Evolutionary conservation across 768 basidiomycete genomes (phyloP).

Genomic region (Termitomyces sp.): DNA sequence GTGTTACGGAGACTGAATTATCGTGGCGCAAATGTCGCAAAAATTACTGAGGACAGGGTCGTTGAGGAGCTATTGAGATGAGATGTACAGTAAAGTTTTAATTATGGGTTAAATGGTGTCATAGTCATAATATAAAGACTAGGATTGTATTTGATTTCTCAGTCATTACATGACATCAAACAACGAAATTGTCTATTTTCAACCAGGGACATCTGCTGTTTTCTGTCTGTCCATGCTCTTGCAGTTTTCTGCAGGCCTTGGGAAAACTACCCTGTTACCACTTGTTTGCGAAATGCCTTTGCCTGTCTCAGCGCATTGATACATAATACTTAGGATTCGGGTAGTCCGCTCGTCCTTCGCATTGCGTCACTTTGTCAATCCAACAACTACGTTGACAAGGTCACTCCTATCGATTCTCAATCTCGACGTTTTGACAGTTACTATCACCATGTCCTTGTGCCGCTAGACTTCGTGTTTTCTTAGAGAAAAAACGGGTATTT

Average conservation of each 20-base stretch:
- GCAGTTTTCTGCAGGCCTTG: too few species aligned
- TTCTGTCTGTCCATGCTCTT: too few species aligned
- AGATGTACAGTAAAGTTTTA: conserved; percentile 7
- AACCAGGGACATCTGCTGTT: too few species aligned
- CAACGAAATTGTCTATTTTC: background rate
- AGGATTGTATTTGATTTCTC: background rate
- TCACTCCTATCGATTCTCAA: background rate
- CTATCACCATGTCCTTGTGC: background rate
- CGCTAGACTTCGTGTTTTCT: background rate
- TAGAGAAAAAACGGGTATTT: background rate
- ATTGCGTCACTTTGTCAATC: background rate
- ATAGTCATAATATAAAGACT: background rate
- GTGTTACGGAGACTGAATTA: conserved; percentile 87
- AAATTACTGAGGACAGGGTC: conserved; percentile 77
- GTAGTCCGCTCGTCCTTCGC: conserved; percentile 1
- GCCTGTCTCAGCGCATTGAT: conserved; percentile 1
- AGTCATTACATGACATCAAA: background rate
- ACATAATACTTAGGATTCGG: background rate
- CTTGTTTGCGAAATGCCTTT: background rate
- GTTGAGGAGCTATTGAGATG: conserved; percentile 81
- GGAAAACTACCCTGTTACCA: background rate
- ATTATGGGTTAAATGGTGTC: background rate
- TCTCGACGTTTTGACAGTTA: background rate
- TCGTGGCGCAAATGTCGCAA: conserved; percentile 72
- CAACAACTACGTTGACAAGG: background rate